Base-by-base conservation (phyloP, 2,329 filamentous ascomycete genomes). In the Arthrobotrys iridis region DNA sequence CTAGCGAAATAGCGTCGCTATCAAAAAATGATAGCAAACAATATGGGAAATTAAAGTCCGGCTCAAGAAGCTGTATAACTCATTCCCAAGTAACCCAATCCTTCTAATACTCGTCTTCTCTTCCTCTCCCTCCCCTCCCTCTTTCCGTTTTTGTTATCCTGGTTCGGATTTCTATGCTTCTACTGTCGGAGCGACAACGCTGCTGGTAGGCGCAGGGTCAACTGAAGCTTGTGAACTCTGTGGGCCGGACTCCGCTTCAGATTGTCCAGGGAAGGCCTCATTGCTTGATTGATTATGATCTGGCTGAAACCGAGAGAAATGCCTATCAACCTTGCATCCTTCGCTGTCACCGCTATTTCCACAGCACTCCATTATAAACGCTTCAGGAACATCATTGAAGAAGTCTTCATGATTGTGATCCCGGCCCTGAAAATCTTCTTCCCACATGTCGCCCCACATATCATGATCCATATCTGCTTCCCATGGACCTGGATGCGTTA, bases 341-440 rank as follows among this genome's bases (percentile, higher is more conserved):
- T 8, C n/a, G 11, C n/a, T 70, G 45, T 62, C 65, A 8, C 65
- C 65, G n/a, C 52, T 35, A 8, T 45, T 8, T 1, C 55, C 55
- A 55, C 65, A 70, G 35, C 65, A 70, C 1, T 62, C 30, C 65
- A 60, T 60, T 3, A 70, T 35, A 24, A 70, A 70, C 0, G 30
- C 55, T 2, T 68, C 52, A 13, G 64, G 64, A n/a, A 11, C 4
- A 48, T 60, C 55, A 13, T 48, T 60, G 18, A 68, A 68, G 30
- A 68, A 58, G n/a, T 68, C 64, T 22, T 68, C 64, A 24, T 68
- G 55, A 13, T 68, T 43, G 1, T 13, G 28, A 35, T 59, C 40
- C 13, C 64, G 41, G 2, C 57, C 57, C 8, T 15, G 20, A n/a
- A 5, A 20, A 35, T 57, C 46, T 15, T 35, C 46, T 5, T 52